phyloP scores from a whole-genome alignment of 352 stramenopile genomes.

The Phytopythium montanum region DNA sequence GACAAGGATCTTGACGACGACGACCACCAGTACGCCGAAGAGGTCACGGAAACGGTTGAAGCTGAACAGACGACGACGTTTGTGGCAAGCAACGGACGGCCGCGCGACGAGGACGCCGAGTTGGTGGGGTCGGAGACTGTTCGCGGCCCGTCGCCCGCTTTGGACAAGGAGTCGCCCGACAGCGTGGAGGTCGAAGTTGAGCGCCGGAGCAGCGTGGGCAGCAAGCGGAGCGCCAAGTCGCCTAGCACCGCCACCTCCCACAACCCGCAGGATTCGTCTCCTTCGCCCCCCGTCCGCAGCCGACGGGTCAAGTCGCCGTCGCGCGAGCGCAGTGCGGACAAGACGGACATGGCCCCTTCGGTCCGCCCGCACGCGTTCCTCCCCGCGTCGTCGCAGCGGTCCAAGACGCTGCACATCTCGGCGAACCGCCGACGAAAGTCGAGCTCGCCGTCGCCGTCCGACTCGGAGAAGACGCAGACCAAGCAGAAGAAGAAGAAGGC shows the following conservation, averaged over 20 bases:
- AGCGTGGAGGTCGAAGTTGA: background rate
- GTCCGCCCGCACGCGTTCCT: slow-evolving; percentile 36
- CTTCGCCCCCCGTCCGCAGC: background rate
- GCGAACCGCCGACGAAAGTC: slow-evolving; percentile 23
- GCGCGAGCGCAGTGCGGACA: slow-evolving; percentile 20
- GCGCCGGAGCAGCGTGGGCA: background rate
- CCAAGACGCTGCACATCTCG: slow-evolving; percentile 39
- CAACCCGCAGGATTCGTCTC: slow-evolving; percentile 7
- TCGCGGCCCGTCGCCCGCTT: background rate
- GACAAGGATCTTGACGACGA: slow-evolving; percentile 16
- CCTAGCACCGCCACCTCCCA: background rate
- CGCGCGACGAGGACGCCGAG: slow-evolving; percentile 4
- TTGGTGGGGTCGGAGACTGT: slow-evolving; percentile 1
- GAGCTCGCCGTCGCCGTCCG: slow-evolving; percentile 29
- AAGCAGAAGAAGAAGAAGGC: slow-evolving; percentile 79
- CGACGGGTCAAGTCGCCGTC: slow-evolving; percentile 17
- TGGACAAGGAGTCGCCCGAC: slow-evolving; percentile 6
- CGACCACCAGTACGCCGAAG: slow-evolving; percentile 19
- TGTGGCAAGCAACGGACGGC: slow-evolving; percentile 6
- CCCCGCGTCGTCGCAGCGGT: slow-evolving; percentile 38
- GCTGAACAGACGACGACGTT: slow-evolving; percentile 4
- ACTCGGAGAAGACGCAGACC: slow-evolving; percentile 55
- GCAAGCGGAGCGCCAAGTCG: background rate
- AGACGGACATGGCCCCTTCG: slow-evolving; percentile 23
- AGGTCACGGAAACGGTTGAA: background rate